Evolutionary conservation across 1,284 basidiomycete genomes (phyloP), one percentile per base, ranked within the genome.

Genomic region (Malassezia japonica): DNA sequence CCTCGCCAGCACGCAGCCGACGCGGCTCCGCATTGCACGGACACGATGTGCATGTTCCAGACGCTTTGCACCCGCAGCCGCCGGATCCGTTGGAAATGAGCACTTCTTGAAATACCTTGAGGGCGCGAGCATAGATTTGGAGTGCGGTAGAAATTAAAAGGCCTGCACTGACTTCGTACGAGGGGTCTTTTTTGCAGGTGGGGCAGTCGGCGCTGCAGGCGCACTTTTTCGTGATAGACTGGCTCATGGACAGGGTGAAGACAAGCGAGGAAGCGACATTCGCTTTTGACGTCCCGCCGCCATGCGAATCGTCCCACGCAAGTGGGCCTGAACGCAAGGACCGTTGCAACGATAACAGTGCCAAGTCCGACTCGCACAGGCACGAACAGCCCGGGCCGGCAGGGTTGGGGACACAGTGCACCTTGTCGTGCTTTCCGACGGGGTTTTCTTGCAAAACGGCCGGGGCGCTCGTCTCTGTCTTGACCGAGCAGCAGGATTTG

Each of bases 331-430:
- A 32, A 6, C 54, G 33, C 3, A 67, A 48, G 0, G 60, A 55
- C 20, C 60, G 57, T 37, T 63, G 60, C 20, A 71, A 59, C 28
- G 55, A 63, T 27, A 71, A 55, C 12, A 71, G 51, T 6, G 68
- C 63, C 1, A 71, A 64, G 15, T 56, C 55, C 39, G 60, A 61
- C 24, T 67, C 62, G 53, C 69, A 70, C 1, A 64, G 62, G 37
- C 70, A 72, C 5, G 67, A 67, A 36, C 70, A 72, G 2, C 64
- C 68, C 21, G 59, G 62, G 20, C 70, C 70, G 21, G 40, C 55
- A 1, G 70, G 70, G 40, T 69, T 65, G 18, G 70, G 70, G 3
- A 72, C 68, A 50, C 70, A 72, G 43, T 71, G 64, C 21, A 72
- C 68, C 44, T 62, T 63, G 4, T 49, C 46, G 6, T 41, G 50